These are phyloP conservation scores for Saccharomyces hybrid DNA, from an alignment of 1,139 yeast species.

Conservation along the genomic window DNA sequence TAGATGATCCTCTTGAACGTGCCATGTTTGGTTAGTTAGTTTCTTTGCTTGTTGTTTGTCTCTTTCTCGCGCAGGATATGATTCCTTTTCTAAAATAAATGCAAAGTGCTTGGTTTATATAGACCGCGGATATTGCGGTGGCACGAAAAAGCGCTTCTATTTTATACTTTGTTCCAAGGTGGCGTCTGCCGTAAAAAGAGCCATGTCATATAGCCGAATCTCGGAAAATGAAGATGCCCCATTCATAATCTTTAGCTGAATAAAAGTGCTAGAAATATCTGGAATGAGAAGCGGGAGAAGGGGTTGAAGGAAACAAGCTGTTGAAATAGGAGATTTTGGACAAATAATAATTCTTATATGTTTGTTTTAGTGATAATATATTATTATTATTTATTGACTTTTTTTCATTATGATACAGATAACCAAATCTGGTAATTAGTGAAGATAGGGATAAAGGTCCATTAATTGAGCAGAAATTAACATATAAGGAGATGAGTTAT, in stretches of 20 bases:
- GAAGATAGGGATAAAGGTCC: neutral
- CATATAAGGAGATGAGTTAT: neutral
- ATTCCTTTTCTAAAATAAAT: neutral
- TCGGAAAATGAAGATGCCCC: neutral
- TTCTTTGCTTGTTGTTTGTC: neutral
- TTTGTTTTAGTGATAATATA: neutral
- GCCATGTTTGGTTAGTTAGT: constrained; percentile 36
- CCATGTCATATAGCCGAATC: neutral
- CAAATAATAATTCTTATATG: neutral
- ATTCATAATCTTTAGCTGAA: neutral
- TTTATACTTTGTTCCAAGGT: neutral
- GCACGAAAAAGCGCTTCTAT: neutral
- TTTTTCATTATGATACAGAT: too few relatives aligned
- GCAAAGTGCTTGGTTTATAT: neutral
- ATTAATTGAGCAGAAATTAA: neutral
- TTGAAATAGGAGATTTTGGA: neutral
- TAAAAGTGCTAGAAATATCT: neutral
- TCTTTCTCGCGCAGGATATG: neutral
- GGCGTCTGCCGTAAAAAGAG: neutral
- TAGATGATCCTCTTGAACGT: constrained; percentile 46
- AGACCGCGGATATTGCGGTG: neutral
- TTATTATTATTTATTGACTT: neutral
- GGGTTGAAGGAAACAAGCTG: neutral
- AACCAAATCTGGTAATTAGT: too few relatives aligned
- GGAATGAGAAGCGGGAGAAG: neutral